Evolutionary conservation across 495 filamentous ascomycete genomes (phyloP), one percentile per base, ranked within the genome.

Genomic region (Xylaria nigripes): DNA sequence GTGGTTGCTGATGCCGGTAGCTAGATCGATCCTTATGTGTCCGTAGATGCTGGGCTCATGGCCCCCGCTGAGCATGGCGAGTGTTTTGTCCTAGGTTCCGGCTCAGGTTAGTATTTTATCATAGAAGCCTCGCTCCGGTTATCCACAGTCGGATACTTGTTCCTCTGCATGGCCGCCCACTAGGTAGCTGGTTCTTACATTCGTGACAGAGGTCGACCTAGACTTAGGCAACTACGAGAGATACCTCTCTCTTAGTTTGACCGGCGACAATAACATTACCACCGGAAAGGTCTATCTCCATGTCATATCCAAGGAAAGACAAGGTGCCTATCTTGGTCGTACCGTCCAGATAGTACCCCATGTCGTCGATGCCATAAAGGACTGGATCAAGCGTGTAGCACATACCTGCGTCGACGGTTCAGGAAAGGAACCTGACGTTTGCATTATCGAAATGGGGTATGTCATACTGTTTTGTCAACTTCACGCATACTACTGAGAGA

Each of bases 191-290:
- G 27, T 19, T 22, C 24, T 48, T 23, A 25, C 53, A 64, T 86
- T 90, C 61, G 85, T 86, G 45, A 87, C 85, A 50, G 89, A 95
- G 71, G 81, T 83, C 47, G 93, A 98, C 70, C 80, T 98, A 10
- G 93, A 98, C 68, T 80, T 98, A 18, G 93, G 93, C 40, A 96
- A 97, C 73, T 98, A 98, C 69, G 92, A 97, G 71, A 78, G 90
- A 19, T 76, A 76, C 29, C 67, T 75, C 7, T 60, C 56, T 45
- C 77, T 87, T 51, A 85, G 83, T 9, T 78, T 95, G 23, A 85
- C 78, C 6, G 73, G 81, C 18, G 87, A 93, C 53, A 86, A 89
- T 72, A 95, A 95, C 65, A 93, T 96, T 70, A 96, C 91, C 21
- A 95, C 91, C 9, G 93, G 93, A 56, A 97, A 96, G 76, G 86